phyloP scores from a whole-genome alignment of 768 basidiomycete species.

The Suillus brevipes region DNA sequence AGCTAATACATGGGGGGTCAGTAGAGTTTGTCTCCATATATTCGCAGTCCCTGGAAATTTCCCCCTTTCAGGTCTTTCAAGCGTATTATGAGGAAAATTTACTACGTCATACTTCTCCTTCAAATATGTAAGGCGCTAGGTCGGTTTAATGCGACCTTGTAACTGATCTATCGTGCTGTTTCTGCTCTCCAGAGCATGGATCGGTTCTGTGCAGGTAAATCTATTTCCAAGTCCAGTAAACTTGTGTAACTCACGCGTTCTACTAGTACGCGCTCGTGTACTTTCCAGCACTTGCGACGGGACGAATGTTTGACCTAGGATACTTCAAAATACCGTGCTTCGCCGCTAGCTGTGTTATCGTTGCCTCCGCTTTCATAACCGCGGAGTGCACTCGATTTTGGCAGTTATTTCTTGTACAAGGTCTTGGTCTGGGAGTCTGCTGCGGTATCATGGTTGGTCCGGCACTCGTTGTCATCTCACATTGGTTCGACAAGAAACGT shows the following conservation, averaged over 20 bases:
- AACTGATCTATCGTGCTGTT: background rate
- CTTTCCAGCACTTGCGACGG: conserved; percentile 60
- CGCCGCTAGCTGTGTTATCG: conserved; percentile 47
- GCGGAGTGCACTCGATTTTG: conserved; percentile 74
- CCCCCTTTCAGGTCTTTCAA: conserved; percentile 60
- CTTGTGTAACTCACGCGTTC: background rate
- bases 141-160: background rate
- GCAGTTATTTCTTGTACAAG: conserved; percentile 79
- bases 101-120: conserved; percentile 51
- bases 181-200: conserved; percentile 64
- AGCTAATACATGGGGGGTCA: conserved; percentile 74
- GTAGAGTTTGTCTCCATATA: conserved; percentile 21
- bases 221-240: conserved; percentile 1
- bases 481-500: conserved; percentile 66
- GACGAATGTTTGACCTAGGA: conserved; percentile 74
- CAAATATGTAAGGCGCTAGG: conserved; percentile 53
- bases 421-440: conserved; percentile 62
- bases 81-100: conserved; percentile 62
- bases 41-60: background rate
- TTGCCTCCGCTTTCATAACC: conserved; percentile 60
- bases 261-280: conserved; percentile 61
- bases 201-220: conserved; percentile 70
- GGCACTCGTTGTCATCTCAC: conserved; percentile 56
- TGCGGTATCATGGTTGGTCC: conserved; percentile 65
- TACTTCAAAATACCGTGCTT: conserved; percentile 55